Evolutionary conservation across 1,284 basidiomycete species (phyloP), one percentile per base, ranked within the genome.

Genomic region (Irpex rosettiformis): DNA sequence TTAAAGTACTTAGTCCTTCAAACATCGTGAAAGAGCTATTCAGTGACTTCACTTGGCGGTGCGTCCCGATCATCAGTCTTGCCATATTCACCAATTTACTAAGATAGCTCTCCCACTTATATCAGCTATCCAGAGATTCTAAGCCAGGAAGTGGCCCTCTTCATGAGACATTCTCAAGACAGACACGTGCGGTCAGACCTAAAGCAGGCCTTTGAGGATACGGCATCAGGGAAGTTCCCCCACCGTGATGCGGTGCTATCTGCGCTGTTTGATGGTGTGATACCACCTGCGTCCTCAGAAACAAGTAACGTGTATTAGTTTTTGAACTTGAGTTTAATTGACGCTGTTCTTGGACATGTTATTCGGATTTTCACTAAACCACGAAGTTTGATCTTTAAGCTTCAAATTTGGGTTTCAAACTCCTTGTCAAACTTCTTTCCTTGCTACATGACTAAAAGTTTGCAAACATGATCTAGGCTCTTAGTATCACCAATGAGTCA

Each of bases 11-110:
- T 10, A 56, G 57, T 13, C 40, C 54, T 18, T 42, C 57, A 7
- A 64, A 64, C 57, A 58, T 64, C 58, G 61, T 64, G 13, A 47
- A 60, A 8, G 62, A 64, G 55, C 56, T 64, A 27, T 64, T 64
- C 52, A 56, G 61, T 13, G 61, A 62, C 43, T 64, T 64, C 33
- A 59, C 62, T 2, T 62, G 61, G 61, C 33, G 58, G 62, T 62
- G 28, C 10, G 62, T 16, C 11, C 18, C 24, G 27, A 24, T 18
- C 8, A 7, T 13, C 6, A n/a, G n/a, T n/a, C n/a, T n/a, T n/a
- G n/a, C n/a, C n/a, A n/a, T n/a, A n/a, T n/a, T n/a, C n/a, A n/a
- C n/a, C n/a, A n/a, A n/a, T n/a, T 18, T 22, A 10, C n/a, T 47
- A n/a, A n/a, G 11, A 1, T 8, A n/a, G 18, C n/a, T 47, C 2